Percentiles rank a stretch among this genome's conserved stretches.
Evolutionary conservation across 2,329 filamentous ascomycete species (phyloP).

Genomic region (Magnaporthiopsis rhizophila): DNA sequence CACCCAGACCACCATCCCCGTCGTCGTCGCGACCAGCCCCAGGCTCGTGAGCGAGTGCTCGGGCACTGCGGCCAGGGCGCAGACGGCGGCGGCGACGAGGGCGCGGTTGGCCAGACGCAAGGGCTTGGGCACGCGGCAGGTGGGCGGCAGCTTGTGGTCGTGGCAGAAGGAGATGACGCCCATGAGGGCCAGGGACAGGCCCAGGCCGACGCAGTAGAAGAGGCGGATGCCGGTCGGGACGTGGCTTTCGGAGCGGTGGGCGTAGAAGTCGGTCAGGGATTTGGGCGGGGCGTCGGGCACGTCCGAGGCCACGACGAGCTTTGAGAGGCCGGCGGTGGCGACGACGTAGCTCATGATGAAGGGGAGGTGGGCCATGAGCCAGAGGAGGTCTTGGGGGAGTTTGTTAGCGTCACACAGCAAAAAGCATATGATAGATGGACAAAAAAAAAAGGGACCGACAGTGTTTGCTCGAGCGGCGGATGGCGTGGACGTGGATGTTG

Average conservation of each 20-base stretch:
- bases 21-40: slow-evolving; percentile 35
- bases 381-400: slow-evolving; percentile 34
- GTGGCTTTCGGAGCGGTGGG: slow-evolving; percentile 37
- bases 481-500: slow-evolving; percentile 52
- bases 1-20: slow-evolving; percentile 35
- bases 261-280: slow-evolving; percentile 42
- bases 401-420: not conserved
- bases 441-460: slow-evolving; percentile 23
- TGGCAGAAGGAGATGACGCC: slow-evolving; percentile 46
- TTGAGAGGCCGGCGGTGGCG: slow-evolving; percentile 47
- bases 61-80: slow-evolving; percentile 43
- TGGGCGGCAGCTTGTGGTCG: slow-evolving; percentile 42
- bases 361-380: slow-evolving; percentile 49
- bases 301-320: slow-evolving; percentile 52
- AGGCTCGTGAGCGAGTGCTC: slow-evolving; percentile 33
- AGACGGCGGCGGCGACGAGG: slow-evolving; percentile 40
- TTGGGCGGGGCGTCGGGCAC: slow-evolving; percentile 36
- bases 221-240: slow-evolving; percentile 47
- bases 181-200: slow-evolving; percentile 46
- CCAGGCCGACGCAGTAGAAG: slow-evolving; percentile 58
- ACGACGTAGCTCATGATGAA: slow-evolving; percentile 58
- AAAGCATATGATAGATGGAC: not conserved
- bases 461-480: slow-evolving; percentile 39
- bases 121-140: slow-evolving; percentile 39
- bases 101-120: slow-evolving; percentile 44